Conservation (phyloP, 352 stramenopile species). For the Phytophthora agathidicida region DNA sequence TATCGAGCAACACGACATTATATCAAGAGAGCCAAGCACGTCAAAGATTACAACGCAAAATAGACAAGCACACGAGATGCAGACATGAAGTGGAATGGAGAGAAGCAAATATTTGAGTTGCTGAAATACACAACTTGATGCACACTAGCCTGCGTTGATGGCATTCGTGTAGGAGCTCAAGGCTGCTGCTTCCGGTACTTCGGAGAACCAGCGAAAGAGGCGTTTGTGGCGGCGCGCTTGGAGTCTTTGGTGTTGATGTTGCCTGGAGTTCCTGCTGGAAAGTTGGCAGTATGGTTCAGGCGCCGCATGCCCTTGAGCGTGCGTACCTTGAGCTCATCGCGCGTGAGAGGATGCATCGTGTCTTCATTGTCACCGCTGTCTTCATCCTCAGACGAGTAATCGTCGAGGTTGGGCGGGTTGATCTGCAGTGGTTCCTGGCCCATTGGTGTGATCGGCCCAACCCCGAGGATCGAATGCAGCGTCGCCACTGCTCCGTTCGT, state of each 20-base stretch:
- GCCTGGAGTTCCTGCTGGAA: slow-evolving; percentile 6
- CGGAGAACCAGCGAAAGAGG: slow-evolving; percentile 12
- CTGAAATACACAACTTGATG: slow-evolving; percentile 18
- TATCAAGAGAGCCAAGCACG: no score
- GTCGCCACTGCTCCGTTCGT: slow-evolving; percentile 30
- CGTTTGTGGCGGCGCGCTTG: slow-evolving; percentile 20
- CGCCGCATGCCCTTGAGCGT: slow-evolving; percentile 87
- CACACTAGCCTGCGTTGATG: no score
- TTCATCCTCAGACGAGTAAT: slow-evolving; percentile 94
- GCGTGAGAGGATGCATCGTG: slow-evolving; percentile 88
- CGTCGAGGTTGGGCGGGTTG: slow-evolving; percentile 93
- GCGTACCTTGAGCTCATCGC: slow-evolving; percentile 92
- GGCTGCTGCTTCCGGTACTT: slow-evolving; percentile 34
- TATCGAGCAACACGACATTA: slow-evolving; percentile 9
- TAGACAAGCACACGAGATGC: background rate
- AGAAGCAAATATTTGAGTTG: slow-evolving; percentile 8
- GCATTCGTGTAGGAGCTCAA: no score
- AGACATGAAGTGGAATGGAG: slow-evolving; percentile 1
- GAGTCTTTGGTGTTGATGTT: slow-evolving; percentile 25
- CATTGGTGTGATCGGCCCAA: slow-evolving; percentile 89
- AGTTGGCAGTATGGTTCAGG: slow-evolving; percentile 51
- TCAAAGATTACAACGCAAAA: background rate
- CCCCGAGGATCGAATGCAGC: slow-evolving; percentile 78
- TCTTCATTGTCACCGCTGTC: slow-evolving; percentile 90
- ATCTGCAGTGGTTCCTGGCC: slow-evolving; percentile 91